Conservation (phyloP, 2,329 filamentous ascomycete genomes). For the Stachybotrys chlorohalonatus region DNA sequence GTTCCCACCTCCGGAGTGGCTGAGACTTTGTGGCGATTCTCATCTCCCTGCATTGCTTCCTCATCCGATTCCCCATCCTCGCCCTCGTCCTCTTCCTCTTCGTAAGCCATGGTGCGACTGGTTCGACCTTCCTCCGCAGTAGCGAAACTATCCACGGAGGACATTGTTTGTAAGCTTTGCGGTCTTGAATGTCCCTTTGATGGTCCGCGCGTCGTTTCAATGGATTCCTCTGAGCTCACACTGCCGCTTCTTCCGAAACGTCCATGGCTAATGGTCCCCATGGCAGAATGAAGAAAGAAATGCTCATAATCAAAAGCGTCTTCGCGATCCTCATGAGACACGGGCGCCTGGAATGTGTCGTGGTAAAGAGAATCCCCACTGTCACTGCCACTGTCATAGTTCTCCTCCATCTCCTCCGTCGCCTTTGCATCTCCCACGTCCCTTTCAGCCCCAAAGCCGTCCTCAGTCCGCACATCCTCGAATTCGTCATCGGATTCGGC, state of each 20-base stretch:
- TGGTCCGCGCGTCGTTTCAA: conserved; percentile 49
- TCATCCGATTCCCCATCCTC: background rate
- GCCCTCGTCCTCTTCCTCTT: conserved; percentile 3
- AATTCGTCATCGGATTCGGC: conserved; percentile 8
- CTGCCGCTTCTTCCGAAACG: conserved; percentile 26
- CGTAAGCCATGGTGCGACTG: conserved; percentile 24
- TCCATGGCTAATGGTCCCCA: conserved; percentile 61
- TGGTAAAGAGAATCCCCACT: conserved; percentile 56
- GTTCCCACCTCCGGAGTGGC: background rate
- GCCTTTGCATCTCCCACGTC: conserved; percentile 20
- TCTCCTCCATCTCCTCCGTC: conserved; percentile 21
- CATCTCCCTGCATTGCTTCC: background rate
- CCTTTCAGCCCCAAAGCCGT: conserved; percentile 9
- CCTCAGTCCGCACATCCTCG: conserved; percentile 30
- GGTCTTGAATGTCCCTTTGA: conserved; percentile 20
- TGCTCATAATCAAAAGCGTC: conserved; percentile 96
- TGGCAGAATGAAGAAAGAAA: conserved; percentile 87
- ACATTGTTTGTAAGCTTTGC: conserved; percentile 39
- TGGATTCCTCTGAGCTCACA: conserved; percentile 49
- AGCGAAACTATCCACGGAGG: conserved; percentile 45
- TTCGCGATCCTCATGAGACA: conserved; percentile 84
- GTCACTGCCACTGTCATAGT: conserved; percentile 43
- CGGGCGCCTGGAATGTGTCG: conserved; percentile 46
- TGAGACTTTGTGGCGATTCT: background rate
- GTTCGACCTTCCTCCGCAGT: conserved; percentile 43